These are phyloP conservation scores for Desmodesmus armatus DNA, from an alignment of 139 green algal genomes.

Conservation along the genomic window DNA sequence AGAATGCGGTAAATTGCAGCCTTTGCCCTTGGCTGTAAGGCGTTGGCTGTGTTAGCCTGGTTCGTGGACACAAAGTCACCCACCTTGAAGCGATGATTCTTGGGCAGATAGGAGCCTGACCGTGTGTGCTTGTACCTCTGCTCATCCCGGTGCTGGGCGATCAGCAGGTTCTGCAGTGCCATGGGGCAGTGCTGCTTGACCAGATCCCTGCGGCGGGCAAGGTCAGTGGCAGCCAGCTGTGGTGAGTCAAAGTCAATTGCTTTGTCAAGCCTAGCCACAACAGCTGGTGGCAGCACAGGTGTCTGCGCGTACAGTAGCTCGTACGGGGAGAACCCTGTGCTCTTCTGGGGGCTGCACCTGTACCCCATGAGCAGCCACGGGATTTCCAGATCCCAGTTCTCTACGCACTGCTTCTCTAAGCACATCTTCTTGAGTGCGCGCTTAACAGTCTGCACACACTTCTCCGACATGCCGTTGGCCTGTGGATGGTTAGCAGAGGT, in stretches of 20 bases:
- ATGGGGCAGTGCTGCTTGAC: not conserved
- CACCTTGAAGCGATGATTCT: not conserved
- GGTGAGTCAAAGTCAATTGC: slow-evolving; percentile 23
- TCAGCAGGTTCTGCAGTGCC: slow-evolving; percentile 37
- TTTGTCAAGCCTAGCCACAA: not conserved
- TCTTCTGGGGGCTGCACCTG: slow-evolving; percentile 27
- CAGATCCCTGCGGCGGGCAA: not conserved
- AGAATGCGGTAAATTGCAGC: not conserved
- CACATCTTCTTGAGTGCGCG: slow-evolving; percentile 2
- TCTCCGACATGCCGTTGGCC: not conserved
- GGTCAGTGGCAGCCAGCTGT: not conserved
- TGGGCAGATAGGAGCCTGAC: not conserved
- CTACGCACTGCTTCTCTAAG: not conserved
- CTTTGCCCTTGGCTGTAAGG: not conserved
- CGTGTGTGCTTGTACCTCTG: slow-evolving; percentile 34
- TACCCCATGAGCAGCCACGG: slow-evolving; percentile 40
- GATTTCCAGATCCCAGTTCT: slow-evolving; percentile 10
- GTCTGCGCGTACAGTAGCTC: slow-evolving; percentile 23
- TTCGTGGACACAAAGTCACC: slow-evolving; percentile 45
- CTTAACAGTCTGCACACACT: not conserved
- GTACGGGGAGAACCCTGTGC: slow-evolving; percentile 21
- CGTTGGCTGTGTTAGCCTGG: not conserved
- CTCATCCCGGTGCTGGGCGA: slow-evolving; percentile 48
- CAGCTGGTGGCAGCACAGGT: slow-evolving; percentile 21
- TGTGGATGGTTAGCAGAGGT: too few relatives aligned